Evolutionary conservation across 768 basidiomycete species (phyloP).

Genomic region (Termitomyces sp.): DNA sequence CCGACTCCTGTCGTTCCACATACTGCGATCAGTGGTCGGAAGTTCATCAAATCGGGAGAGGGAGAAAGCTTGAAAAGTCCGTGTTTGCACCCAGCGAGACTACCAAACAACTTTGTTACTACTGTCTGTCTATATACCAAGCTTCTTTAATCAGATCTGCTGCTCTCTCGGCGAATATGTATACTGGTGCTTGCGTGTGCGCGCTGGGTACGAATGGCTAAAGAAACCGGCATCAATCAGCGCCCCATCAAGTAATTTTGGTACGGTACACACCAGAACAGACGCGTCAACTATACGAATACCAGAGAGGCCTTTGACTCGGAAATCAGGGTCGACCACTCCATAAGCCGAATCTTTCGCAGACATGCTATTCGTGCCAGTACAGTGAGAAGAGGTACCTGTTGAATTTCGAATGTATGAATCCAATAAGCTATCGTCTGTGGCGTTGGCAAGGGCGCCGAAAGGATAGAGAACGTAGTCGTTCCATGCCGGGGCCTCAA

Average conservation of each 20-base stretch:
- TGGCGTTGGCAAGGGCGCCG: conserved; percentile 7
- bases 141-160: conserved; percentile 12
- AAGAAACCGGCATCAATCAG: not conserved
- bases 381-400: conserved; percentile 7
- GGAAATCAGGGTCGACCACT: conserved; percentile 14
- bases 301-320: conserved; percentile 11
- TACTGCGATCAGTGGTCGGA: conserved; percentile 71
- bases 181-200: conserved; percentile 12
- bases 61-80: not conserved
- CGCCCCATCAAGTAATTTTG: too few species aligned
- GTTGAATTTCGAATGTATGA: conserved; percentile 5
- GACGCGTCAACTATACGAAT: conserved; percentile 16
- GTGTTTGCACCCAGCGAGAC: not conserved
- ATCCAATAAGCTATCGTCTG: conserved; percentile 4
- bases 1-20: conserved; percentile 96
- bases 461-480: conserved; percentile 8
- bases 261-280: conserved; percentile 8
- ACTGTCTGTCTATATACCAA: not conserved
- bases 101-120: not conserved
- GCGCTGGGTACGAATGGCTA: conserved; percentile 12
- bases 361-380: conserved; percentile 11
- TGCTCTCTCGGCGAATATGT: conserved; percentile 14
- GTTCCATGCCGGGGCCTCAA: conserved; percentile 10
- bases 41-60: conserved; percentile 21
- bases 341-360: conserved; percentile 7